Evolutionary conservation across 352 stramenopile species (phyloP).

Genomic region (Phytophthora pinifolia): DNA sequence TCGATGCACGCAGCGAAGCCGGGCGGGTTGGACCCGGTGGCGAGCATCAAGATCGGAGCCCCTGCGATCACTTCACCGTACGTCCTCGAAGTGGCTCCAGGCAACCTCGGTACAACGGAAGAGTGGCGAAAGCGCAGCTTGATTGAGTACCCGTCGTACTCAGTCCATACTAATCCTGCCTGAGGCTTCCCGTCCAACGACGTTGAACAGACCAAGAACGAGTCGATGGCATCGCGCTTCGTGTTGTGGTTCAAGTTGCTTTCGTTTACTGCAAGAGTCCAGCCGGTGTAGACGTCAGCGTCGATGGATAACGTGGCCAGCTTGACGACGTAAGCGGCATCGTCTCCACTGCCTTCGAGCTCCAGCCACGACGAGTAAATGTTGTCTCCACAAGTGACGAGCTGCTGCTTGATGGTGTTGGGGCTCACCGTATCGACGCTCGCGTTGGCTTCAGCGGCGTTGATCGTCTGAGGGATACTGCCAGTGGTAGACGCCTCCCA

Average conservation of each 20-base stretch:
- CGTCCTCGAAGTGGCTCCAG: constrained; percentile 4
- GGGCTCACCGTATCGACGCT: constrained; percentile 19
- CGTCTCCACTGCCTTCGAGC: constrained; percentile 12
- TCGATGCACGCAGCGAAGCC: constrained; percentile 58
- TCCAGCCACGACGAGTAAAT: constrained; percentile 54
- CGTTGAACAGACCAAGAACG: constrained; percentile 43
- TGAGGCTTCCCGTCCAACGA: constrained; percentile 5
- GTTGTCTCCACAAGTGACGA: constrained; percentile 38
- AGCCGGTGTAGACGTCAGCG: constrained; percentile 28
- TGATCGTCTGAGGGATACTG: constrained; percentile 35
- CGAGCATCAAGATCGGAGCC: constrained; percentile 44
- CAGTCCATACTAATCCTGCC: constrained; percentile 62
- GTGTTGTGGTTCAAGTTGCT: constrained; percentile 58
- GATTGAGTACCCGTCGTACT: constrained; percentile 67
- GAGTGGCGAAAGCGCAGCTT: constrained; percentile 65
- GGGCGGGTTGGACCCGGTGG: constrained; percentile 30
- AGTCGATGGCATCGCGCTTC: constrained; percentile 39
- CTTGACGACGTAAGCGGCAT: constrained; percentile 20
- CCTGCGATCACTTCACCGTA: constrained; percentile 48
- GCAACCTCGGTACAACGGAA: constrained; percentile 21
- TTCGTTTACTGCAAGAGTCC: constrained; percentile 18
- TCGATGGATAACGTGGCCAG: constrained; percentile 22
- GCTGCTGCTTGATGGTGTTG: constrained; percentile 28
- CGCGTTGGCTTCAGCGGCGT: constrained; percentile 11
- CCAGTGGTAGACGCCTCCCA: constrained; percentile 40